Conservation (phyloP, 495 filamentous ascomycete species). For the Schizothecium vesticola region DNA sequence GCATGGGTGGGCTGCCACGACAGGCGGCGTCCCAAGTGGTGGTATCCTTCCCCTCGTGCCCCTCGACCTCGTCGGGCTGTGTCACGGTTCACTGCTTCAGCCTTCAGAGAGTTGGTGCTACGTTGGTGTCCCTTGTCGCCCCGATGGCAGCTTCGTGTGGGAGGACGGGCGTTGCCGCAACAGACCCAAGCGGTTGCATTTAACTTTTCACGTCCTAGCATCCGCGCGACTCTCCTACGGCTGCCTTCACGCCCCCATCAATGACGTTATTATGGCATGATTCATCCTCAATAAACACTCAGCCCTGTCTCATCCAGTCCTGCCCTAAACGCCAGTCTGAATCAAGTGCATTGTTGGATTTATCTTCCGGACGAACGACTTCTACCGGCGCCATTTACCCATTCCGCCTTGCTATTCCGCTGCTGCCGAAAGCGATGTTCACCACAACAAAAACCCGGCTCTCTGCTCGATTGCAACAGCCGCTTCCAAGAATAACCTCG, state of each 20-base stretch:
- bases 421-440: background rate
- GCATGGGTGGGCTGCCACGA: constrained; percentile 10
- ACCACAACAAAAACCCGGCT: background rate
- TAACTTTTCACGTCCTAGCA: background rate
- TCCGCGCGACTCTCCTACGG: background rate
- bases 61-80: background rate
- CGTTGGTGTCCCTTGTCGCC: constrained; percentile 3
- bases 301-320: constrained; percentile 10
- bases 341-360: background rate
- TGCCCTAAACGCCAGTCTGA: background rate
- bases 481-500: constrained; percentile 7
- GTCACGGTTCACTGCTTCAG: constrained; percentile 4
- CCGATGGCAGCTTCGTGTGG: constrained; percentile 4
- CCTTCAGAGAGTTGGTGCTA: constrained; percentile 8
- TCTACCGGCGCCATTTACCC: constrained; percentile 6
- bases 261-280: constrained; percentile 13
- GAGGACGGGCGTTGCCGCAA: constrained; percentile 4
- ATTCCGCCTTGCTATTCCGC: background rate
- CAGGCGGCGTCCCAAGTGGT: constrained; percentile 2
- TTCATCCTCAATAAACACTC: constrained; percentile 7
- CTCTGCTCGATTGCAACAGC: background rate
- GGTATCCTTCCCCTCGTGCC: background rate
- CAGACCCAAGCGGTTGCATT: background rate
- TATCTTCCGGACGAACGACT: background rate
- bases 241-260: background rate